Conservation (phyloP, 176 grass and related monocot species). For the Oryza nivara region DNA sequence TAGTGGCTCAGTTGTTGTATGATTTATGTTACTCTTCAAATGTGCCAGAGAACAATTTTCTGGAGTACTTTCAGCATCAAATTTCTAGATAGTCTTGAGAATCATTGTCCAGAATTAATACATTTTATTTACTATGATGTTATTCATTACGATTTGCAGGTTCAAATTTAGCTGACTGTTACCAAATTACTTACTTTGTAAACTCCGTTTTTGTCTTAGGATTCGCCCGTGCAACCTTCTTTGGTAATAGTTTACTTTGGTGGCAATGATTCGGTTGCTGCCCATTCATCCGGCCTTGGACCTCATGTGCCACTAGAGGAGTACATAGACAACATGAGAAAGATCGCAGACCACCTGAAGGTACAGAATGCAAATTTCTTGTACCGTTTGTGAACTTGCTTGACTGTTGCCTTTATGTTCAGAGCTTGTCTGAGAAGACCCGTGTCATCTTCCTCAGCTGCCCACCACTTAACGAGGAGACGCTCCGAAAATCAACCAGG, state of each 20-base stretch:
- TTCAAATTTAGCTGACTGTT: not conserved
- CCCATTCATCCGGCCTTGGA: slow-evolving; percentile 70
- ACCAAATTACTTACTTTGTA: not conserved
- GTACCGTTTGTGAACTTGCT: not conserved
- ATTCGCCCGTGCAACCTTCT: slow-evolving; percentile 60
- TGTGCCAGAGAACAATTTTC: not conserved
- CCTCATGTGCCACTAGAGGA: slow-evolving; percentile 86
- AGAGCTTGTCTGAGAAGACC: slow-evolving; percentile 70
- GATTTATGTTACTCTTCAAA: not conserved
- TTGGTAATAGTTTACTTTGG: slow-evolving; percentile 96
- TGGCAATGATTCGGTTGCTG: slow-evolving; percentile 76
- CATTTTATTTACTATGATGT: not conserved
- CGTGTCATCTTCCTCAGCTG: slow-evolving; percentile 84
- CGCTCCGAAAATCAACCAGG: slow-evolving; percentile 55
- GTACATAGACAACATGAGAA: slow-evolving; percentile 82
- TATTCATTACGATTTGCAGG: not conserved
- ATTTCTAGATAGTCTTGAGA: not conserved
- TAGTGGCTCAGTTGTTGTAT: not conserved
- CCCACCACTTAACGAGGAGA: slow-evolving; percentile 81
- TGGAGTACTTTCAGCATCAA: not conserved
- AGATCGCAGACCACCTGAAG: slow-evolving; percentile 80
- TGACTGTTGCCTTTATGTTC: slow-evolving; percentile 43
- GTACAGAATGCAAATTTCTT: slow-evolving; percentile 37
- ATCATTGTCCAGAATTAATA: not conserved
- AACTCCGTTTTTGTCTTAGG: slow-evolving; percentile 48